Evolutionary conservation across 2,329 filamentous ascomycete genomes (phyloP).

Genomic region (Dothiorella sarmentorum): DNA sequence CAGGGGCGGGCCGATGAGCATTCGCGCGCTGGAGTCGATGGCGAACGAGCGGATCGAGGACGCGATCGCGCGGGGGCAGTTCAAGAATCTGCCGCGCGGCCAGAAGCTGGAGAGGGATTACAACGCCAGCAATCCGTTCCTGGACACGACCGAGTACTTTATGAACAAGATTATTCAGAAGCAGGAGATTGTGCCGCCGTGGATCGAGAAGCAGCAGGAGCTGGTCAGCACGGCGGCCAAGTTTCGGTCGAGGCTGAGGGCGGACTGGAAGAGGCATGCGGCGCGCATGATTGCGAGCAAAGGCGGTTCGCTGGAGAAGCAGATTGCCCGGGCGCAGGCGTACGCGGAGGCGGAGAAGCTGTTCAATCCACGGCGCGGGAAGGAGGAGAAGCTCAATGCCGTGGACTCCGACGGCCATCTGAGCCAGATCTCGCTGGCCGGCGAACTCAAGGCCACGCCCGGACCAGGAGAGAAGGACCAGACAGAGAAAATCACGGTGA

Average conservation of each 20-base stretch:
- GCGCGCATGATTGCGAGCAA: constrained; percentile 72
- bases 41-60: constrained; percentile 93
- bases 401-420: constrained; percentile 46
- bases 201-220: constrained; percentile 99
- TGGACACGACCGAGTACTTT: constrained; percentile 95
- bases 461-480: not conserved
- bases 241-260: constrained; percentile 72
- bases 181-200: constrained; percentile 91
- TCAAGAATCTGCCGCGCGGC: constrained; percentile 78
- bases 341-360: constrained; percentile 72
- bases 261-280: constrained; percentile 82
- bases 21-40: constrained; percentile 74
- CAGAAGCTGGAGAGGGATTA: constrained; percentile 77
- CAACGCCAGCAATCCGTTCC: constrained; percentile 79
- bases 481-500: constrained; percentile 35
- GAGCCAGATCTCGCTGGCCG: constrained; percentile 46
- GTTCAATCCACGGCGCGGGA: constrained; percentile 51
- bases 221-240: constrained; percentile 63
- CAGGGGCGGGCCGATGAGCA: constrained; percentile 68
- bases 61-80: constrained; percentile 87
- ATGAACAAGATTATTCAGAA: constrained; percentile 98
- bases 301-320: constrained; percentile 70
- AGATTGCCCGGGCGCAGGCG: constrained; percentile 66
- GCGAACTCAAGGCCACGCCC: constrained; percentile 38
- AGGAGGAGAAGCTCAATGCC: constrained; percentile 43